These are phyloP conservation scores for Podila verticillata DNA, from an alignment of 192 early-diverging fungal species.

Conservation along the genomic window DNA sequence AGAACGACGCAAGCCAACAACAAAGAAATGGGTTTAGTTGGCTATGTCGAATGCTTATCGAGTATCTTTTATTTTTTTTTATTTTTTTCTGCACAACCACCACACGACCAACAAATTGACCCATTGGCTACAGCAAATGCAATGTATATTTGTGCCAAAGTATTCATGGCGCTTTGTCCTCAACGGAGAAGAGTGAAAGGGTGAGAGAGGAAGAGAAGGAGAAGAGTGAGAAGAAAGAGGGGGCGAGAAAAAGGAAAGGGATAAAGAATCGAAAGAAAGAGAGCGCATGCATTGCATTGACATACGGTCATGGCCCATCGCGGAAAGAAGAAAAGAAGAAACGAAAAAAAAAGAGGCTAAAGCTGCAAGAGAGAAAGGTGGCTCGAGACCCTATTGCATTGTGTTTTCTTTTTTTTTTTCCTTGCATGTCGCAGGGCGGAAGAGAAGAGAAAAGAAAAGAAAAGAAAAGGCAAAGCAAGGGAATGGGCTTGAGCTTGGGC, in stretches of 20 bases:
- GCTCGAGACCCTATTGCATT: constrained; percentile 1
- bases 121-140: background rate
- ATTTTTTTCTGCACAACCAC: background rate
- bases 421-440: background rate
- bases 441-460: background rate
- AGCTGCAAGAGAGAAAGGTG: background rate
- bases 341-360: too few species aligned
- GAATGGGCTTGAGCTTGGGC: background rate
- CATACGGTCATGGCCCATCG: too few species aligned
- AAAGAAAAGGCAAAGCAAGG: background rate
- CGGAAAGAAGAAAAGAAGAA: too few species aligned
- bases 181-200: too few species aligned
- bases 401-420: background rate
- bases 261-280: background rate
- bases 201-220: too few species aligned
- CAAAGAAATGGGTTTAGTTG: background rate
- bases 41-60: background rate
- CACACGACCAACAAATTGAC: background rate
- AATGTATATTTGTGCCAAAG: too few species aligned
- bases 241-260: background rate
- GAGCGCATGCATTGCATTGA: too few species aligned
- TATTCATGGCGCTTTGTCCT: too few species aligned
- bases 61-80: background rate
- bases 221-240: background rate
- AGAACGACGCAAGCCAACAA: too few species aligned